Percentiles rank a stretch among this genome's conserved stretches.
Conservation (phyloP, 2,329 filamentous ascomycete genomes). For the Pestalotiopsis sp. region DNA sequence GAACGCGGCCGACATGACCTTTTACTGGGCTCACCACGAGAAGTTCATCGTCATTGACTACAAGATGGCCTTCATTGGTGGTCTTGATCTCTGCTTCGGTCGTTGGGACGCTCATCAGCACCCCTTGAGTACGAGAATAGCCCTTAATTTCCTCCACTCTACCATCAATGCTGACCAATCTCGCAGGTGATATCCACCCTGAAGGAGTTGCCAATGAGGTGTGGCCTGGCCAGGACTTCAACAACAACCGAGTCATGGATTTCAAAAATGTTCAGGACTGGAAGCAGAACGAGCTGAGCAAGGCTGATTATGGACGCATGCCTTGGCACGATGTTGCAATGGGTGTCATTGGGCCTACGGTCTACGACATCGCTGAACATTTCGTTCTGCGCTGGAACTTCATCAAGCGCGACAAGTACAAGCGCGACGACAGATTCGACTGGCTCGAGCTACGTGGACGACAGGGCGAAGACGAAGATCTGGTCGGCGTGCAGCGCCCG, state of each 20-base stretch:
- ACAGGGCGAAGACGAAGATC: slow-evolving; percentile 77
- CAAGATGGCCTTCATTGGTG: slow-evolving; percentile 87
- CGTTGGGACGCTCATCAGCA: slow-evolving; percentile 91
- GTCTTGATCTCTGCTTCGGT: slow-evolving; percentile 92
- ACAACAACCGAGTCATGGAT: slow-evolving; percentile 96
- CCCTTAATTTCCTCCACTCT: too few relatives aligned
- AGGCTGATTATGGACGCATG: slow-evolving; percentile 92
- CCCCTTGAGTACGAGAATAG: slow-evolving; percentile 57
- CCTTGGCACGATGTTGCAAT: slow-evolving; percentile 97
- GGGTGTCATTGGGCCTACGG: slow-evolving; percentile 85
- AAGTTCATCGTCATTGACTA: slow-evolving; percentile 98
- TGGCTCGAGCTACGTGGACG: slow-evolving; percentile 83
- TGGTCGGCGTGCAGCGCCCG: slow-evolving; percentile 85
- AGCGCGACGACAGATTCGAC: slow-evolving; percentile 80
- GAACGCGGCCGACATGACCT: slow-evolving; percentile 92
- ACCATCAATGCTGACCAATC: neutral
- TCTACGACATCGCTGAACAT: slow-evolving; percentile 94
- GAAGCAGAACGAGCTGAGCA: slow-evolving; percentile 91
- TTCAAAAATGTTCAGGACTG: slow-evolving; percentile 90
- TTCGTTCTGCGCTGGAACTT: slow-evolving; percentile 97
- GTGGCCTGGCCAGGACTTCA: slow-evolving; percentile 96
- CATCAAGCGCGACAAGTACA: slow-evolving; percentile 96
- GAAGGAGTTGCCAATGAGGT: slow-evolving; percentile 80
- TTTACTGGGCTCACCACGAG: slow-evolving; percentile 89
- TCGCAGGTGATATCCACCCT: slow-evolving; percentile 72